These are phyloP conservation scores for Acanthamoeba royreba DNA, from an alignment of 208 protist genomes.

Conservation along the genomic window DNA sequence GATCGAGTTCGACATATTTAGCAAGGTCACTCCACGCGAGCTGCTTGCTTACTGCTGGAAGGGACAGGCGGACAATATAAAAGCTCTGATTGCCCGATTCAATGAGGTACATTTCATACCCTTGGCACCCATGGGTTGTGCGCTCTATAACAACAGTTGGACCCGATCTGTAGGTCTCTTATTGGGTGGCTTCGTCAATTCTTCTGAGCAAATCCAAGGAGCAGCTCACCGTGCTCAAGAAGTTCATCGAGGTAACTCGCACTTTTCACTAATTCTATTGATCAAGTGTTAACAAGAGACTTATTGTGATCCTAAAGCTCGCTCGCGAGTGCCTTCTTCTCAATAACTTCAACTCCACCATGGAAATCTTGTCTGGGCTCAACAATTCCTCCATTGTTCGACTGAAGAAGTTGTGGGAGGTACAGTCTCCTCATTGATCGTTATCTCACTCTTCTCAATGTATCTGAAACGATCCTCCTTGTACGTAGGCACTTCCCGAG, in stretches of 20 bases:
- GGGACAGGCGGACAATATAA: neutral
- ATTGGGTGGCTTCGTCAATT: neutral
- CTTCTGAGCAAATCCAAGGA: neutral
- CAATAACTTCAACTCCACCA: constrained; percentile 13
- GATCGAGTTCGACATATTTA: neutral
- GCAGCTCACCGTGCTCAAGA: neutral
- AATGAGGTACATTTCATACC: neutral
- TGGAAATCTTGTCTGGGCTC: constrained; percentile 1
- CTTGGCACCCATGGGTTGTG: no score
- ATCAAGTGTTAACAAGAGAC: neutral
- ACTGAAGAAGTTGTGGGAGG: neutral
- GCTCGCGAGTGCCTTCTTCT: neutral
- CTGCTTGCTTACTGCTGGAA: neutral
- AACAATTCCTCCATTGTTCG: neutral
- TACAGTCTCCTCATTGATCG: neutral
- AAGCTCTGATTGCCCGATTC: neutral
- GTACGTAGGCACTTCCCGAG: neutral
- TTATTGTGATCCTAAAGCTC: neutral
- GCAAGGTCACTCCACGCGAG: neutral
- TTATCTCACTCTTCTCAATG: neutral
- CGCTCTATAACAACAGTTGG: no score
- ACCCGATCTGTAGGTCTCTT: no score
- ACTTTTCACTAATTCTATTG: neutral
- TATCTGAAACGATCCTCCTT: neutral
- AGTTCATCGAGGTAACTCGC: neutral